phyloP scores from a whole-genome alignment of 495 filamentous ascomycete genomes.

The Neurospora sublineolata region DNA sequence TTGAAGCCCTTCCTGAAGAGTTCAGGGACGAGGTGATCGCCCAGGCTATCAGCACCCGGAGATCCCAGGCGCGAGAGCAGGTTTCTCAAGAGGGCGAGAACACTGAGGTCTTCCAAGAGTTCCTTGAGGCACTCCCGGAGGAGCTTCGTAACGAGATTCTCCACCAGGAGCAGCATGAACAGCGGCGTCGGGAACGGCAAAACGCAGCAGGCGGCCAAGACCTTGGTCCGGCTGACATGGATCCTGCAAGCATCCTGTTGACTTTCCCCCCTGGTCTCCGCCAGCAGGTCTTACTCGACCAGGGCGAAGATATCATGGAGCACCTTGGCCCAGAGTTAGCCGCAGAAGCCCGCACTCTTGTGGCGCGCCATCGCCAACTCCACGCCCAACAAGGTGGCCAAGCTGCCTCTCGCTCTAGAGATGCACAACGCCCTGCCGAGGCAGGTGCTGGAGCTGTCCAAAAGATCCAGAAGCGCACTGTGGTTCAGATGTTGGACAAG shows the following conservation, averaged over 20 bases:
- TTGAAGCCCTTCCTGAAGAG: conserved; percentile 89
- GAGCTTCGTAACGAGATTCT: conserved; percentile 86
- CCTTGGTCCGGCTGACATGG: conserved; percentile 68
- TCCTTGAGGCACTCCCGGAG: conserved; percentile 80
- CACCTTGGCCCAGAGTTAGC: conserved; percentile 77
- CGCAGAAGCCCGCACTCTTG: conserved; percentile 65
- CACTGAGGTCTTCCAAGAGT: conserved; percentile 86
- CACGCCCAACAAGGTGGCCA: not conserved
- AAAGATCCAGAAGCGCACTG: conserved; percentile 65
- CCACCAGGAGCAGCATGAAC: conserved; percentile 77
- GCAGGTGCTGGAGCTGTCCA: conserved; percentile 16
- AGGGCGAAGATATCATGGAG: conserved; percentile 77
- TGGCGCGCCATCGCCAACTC: conserved; percentile 16
- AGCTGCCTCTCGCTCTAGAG: conserved; percentile 15
- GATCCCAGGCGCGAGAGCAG: conserved; percentile 62
- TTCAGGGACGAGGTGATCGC: conserved; percentile 91
- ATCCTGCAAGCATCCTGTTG: conserved; percentile 82
- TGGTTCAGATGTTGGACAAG: conserved; percentile 94
- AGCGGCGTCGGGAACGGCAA: conserved; percentile 68
- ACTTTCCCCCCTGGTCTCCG: conserved; percentile 78
- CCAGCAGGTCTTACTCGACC: conserved; percentile 77
- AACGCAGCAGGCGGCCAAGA: conserved; percentile 41
- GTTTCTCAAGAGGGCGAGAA: conserved; percentile 60
- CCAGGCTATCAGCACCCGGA: conserved; percentile 69
- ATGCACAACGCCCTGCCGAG: conserved; percentile 15